phyloP scores from a whole-genome alignment of 2,329 filamentous ascomycete genomes.

The Ophiostoma perfectum region DNA sequence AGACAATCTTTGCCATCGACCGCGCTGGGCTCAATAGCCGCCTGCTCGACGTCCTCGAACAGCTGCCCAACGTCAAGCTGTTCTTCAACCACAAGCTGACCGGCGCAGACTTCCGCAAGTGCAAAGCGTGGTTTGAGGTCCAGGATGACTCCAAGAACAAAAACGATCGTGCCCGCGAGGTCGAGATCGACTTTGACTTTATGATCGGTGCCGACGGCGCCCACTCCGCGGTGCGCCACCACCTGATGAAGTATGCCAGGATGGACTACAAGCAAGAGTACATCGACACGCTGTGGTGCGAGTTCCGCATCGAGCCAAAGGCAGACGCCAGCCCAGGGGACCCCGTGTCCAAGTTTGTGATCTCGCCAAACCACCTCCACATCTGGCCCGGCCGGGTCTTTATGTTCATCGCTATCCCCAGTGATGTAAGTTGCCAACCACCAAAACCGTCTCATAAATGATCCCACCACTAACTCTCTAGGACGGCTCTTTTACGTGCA shows the following conservation, averaged over 20 bases:
- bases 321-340: conserved; percentile 29
- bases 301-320: conserved; percentile 71
- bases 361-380: conserved; percentile 89
- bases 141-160: conserved; percentile 27
- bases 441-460: no score
- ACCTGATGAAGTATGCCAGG: conserved; percentile 90
- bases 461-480: conserved; percentile 26
- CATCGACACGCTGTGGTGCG: conserved; percentile 95
- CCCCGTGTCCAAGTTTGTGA: conserved; percentile 55
- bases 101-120: conserved; percentile 73
- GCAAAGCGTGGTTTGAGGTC: conserved; percentile 82
- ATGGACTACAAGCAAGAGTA: conserved; percentile 93
- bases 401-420: conserved; percentile 98
- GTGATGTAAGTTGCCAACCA: conserved; percentile 30
- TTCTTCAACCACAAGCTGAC: conserved; percentile 93
- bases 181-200: conserved; percentile 83
- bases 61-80: conserved; percentile 81
- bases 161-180: conserved; percentile 55
- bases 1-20: conserved; percentile 84
- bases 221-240: conserved; percentile 83
- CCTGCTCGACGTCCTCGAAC: conserved; percentile 76
- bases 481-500: conserved; percentile 92
- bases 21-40: conserved; percentile 75
- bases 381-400: conserved; percentile 93
- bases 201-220: conserved; percentile 94